phyloP scores from a whole-genome alignment of 129 eudicot species.

The Smallanthus sonchifolius region DNA sequence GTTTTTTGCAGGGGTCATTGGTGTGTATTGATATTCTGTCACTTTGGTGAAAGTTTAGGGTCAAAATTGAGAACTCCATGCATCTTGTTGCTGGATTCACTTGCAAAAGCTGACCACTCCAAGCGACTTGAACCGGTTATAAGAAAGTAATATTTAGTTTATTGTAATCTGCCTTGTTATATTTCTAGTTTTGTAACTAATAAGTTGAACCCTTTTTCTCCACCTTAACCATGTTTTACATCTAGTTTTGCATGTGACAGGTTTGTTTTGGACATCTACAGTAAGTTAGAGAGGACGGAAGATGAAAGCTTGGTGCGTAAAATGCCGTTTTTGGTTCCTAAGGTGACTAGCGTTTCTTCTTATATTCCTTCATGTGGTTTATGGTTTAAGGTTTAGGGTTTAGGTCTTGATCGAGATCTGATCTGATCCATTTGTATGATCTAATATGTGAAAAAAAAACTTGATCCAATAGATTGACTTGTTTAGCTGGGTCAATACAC shows the following conservation, averaged over 20 bases:
- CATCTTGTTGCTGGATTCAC: constrained; percentile 72
- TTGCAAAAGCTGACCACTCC: constrained; percentile 43
- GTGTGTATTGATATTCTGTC: constrained; percentile 71
- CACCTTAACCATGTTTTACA: background rate
- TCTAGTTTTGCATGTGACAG: constrained; percentile 13
- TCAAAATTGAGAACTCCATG: constrained; percentile 51
- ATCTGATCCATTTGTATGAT: background rate
- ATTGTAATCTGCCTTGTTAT: constrained; percentile 1
- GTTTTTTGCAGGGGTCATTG: constrained; percentile 58
- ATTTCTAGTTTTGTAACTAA: background rate
- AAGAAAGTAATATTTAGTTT: constrained; percentile 40
- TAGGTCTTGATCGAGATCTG: background rate
- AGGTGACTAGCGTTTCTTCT: constrained; percentile 35
- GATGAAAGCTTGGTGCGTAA: constrained; percentile 27
- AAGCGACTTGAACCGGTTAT: constrained; percentile 50
- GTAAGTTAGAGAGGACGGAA: constrained; percentile 37
- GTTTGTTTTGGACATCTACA: constrained; percentile 54
- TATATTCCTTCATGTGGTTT: background rate
- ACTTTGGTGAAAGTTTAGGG: constrained; percentile 51
- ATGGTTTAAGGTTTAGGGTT: background rate
- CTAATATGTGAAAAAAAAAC: no score
- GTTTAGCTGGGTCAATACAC: no score
- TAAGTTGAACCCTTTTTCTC: background rate
- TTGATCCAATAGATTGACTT: no score
- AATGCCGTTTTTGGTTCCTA: constrained; percentile 72